Evolutionary conservation across 371 early-diverging fungal genomes (phyloP).

Genomic region (Syncephalastrum racemosum): DNA sequence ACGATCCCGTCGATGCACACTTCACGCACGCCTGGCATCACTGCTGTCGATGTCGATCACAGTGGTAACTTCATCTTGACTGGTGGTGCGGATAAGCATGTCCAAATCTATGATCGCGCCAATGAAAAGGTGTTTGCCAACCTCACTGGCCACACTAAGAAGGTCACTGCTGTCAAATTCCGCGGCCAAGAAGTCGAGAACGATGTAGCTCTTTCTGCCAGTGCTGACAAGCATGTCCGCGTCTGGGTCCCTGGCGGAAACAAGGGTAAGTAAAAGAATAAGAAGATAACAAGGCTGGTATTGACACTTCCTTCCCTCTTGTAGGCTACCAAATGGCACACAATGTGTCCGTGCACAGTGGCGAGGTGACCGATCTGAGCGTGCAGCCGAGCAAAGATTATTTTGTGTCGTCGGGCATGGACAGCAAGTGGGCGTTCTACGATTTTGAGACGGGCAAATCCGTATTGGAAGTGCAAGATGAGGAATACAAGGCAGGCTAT

Average conservation of each 20-base stretch:
- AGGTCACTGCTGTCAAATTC: conserved; percentile 71
- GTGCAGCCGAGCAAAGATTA: conserved; percentile 82
- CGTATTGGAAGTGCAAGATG: conserved; percentile 51
- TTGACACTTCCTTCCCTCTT: background rate
- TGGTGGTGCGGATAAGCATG: conserved; percentile 82
- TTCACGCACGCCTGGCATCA: conserved; percentile 76
- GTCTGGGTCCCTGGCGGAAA: conserved; percentile 60
- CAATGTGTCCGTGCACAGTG: conserved; percentile 65
- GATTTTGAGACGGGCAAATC: conserved; percentile 69
- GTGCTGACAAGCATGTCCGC: conserved; percentile 84
- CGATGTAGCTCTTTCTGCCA: conserved; percentile 68
- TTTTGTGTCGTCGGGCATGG: conserved; percentile 72
- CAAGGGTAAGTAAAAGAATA: conserved; percentile 9
- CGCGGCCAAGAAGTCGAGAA: conserved; percentile 52
- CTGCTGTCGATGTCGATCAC: conserved; percentile 66
- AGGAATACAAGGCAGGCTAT: conserved; percentile 46
- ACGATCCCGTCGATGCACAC: conserved; percentile 72
- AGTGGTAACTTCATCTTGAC: conserved; percentile 70
- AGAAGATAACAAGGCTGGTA: background rate
- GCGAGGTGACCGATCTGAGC: conserved; percentile 70
- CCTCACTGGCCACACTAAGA: conserved; percentile 81
- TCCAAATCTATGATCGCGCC: conserved; percentile 63
- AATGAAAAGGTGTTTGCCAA: conserved; percentile 69
- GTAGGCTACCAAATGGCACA: conserved; percentile 55
- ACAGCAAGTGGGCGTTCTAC: conserved; percentile 81